These are phyloP conservation scores for Mycena kentingensis DNA, from an alignment of 768 basidiomycete species.

Conservation along the genomic window DNA sequence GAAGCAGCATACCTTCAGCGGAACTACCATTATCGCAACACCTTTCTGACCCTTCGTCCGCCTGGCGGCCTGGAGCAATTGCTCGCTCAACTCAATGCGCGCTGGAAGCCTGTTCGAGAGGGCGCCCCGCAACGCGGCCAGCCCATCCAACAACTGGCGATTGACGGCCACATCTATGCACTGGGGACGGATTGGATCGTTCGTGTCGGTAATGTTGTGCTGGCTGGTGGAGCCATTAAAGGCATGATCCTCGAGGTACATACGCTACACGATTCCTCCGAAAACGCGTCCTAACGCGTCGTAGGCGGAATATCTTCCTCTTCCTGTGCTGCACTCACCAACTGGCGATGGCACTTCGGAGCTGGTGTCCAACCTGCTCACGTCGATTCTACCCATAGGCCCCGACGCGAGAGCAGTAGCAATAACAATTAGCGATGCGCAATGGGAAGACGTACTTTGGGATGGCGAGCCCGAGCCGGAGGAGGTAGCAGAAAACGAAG, in stretches of 20 bases:
- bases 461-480: conserved; percentile 49
- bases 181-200: conserved; percentile 85
- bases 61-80: conserved; percentile 77
- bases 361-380: conserved; percentile 71
- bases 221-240: conserved; percentile 73
- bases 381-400: conserved; percentile 73
- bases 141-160: conserved; percentile 62
- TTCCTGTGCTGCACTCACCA: conserved; percentile 67
- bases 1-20: conserved; percentile 46
- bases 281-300: too few species aligned
- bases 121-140: conserved; percentile 47
- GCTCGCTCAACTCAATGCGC: conserved; percentile 69
- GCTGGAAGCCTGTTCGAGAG: conserved; percentile 68
- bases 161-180: conserved; percentile 73
- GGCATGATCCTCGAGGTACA: conserved; percentile 85
- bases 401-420: conserved; percentile 74
- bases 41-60: conserved; percentile 74
- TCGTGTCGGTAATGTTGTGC: conserved; percentile 73
- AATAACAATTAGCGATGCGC: conserved; percentile 73
- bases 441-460: conserved; percentile 83
- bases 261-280: conserved; percentile 1
- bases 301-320: conserved; percentile 84
- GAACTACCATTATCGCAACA: conserved; percentile 71
- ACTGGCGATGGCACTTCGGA: conserved; percentile 69
- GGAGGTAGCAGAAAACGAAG: conserved; percentile 39